Conservation (phyloP, 2,329 filamentous ascomycete genomes). For the Achaetomium macrosporum region DNA sequence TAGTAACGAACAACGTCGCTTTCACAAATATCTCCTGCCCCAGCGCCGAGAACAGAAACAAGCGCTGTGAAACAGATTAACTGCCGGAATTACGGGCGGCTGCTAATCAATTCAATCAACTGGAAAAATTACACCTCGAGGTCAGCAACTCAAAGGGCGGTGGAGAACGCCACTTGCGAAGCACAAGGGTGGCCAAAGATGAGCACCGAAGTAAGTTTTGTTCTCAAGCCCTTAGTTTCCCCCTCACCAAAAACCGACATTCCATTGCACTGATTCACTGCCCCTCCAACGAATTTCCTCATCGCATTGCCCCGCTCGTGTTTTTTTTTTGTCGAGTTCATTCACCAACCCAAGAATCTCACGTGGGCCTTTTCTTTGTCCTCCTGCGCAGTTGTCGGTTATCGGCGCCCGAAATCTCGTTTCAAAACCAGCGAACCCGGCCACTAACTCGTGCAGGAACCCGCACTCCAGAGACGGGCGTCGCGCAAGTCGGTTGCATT, state of each 20-base stretch:
- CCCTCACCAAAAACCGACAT: slow-evolving; percentile 10
- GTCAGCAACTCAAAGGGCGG: slow-evolving; percentile 12
- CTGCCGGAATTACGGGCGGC: neutral
- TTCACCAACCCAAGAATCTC: neutral
- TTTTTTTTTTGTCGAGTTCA: neutral
- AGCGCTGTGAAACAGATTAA: neutral
- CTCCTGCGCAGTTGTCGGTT: slow-evolving; percentile 4
- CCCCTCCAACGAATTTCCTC: slow-evolving; percentile 18
- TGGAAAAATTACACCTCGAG: neutral
- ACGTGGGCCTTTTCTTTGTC: slow-evolving; percentile 4
- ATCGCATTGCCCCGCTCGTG: neutral
- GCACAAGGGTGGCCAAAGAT: slow-evolving; percentile 26
- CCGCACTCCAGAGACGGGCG: slow-evolving; percentile 31
- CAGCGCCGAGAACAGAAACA: slow-evolving; percentile 3
- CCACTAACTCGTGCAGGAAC: slow-evolving; percentile 26
- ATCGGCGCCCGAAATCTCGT: slow-evolving; percentile 4
- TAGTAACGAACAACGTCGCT: slow-evolving; percentile 1
- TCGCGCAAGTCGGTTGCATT: slow-evolving; percentile 91
- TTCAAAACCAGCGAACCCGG: neutral
- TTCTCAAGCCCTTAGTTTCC: slow-evolving; percentile 14
- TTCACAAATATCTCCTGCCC: slow-evolving; percentile 1
- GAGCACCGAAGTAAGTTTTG: slow-evolving; percentile 32
- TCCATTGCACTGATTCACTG: slow-evolving; percentile 2
- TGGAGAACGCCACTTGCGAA: slow-evolving; percentile 17
- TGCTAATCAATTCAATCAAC: neutral